Base-by-base conservation (phyloP, 1,284 basidiomycete species). In the Entoloma clypeatum region DNA sequence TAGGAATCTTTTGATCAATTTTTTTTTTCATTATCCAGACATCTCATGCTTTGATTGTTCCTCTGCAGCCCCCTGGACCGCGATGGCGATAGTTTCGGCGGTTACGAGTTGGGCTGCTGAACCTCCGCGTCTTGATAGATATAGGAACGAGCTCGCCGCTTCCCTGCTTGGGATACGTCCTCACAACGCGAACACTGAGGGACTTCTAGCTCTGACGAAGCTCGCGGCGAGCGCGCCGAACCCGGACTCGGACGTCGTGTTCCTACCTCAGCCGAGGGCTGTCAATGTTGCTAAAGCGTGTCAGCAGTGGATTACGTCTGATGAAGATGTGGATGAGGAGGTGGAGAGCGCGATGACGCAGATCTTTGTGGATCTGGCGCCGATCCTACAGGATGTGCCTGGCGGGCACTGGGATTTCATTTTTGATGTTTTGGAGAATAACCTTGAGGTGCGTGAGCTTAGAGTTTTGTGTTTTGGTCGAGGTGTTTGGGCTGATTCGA, bases 321-420 rank as follows among this genome's bases (percentile, higher is more conserved):
- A 91, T 36, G 86, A 84, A 11, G 80, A 86, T 9, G 60, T 79
- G 2, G 77, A 80, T 14, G 87, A 78, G 36, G 65, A 88, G 47
- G 71, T 94, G 1, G 85, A 94, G 54, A 79, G 78, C 39, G 78
- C 76, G 36, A 79, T 96, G 63, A 81, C 86, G 0, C 64, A 81
- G 45, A 61, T 97, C 1, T 91, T 92, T 56, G 64, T 76, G 25
- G 73, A 87, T 44, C 68, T 99, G 1, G 84, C 83, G 1, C 92
- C 95, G 0, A 87, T 98, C 35, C 67, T 99, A 39, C 93, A 98
- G 60, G 87, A 81, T 53, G 72, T 97, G 0, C 70, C 79, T 4
- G 96, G 96, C 1, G 72, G 75, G 0, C 96, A 98, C 60, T 95
- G 95, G 90, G 88, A 92, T 38, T 77, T 93, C 33, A 81, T 96